Evolutionary conservation across 2,329 filamentous ascomycete species (phyloP).

Genomic region (Biscogniauxia sp.): DNA sequence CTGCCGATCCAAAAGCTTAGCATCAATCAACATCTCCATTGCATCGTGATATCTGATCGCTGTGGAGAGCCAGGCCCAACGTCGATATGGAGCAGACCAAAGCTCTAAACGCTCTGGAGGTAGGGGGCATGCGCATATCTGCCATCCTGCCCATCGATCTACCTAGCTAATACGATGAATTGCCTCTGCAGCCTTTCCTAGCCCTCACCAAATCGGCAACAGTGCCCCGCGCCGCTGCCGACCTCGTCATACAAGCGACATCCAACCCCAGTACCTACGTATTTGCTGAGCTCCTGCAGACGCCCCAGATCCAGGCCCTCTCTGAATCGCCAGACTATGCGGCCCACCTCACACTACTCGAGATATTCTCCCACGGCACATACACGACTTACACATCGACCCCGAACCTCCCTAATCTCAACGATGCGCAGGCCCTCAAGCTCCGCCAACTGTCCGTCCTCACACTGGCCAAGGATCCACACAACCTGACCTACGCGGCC

Average conservation of each 20-base stretch:
- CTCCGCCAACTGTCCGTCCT: constrained; percentile 89
- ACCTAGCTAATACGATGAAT: too few species aligned
- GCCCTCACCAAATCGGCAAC: constrained; percentile 83
- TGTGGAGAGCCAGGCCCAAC: constrained; percentile 3
- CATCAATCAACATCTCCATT: constrained; percentile 6
- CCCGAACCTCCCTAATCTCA: constrained; percentile 66
- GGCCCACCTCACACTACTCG: constrained; percentile 66
- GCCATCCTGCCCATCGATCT: too few species aligned
- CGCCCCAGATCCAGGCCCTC: constrained; percentile 75
- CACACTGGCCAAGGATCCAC: constrained; percentile 67
- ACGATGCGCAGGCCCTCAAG: constrained; percentile 72
- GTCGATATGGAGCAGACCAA: constrained; percentile 69
- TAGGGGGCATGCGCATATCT: constrained; percentile 29
- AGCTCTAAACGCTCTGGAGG: constrained; percentile 63
- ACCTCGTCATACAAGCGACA: constrained; percentile 83
- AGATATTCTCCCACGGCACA: constrained; percentile 91
- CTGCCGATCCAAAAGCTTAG: constrained; percentile 15
- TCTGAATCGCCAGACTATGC: constrained; percentile 58
- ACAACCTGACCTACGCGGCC: constrained; percentile 69
- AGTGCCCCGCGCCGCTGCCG: constrained; percentile 78
- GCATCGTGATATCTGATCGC: constrained; percentile 8
- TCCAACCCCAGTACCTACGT: constrained; percentile 87
- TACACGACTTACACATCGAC: constrained; percentile 68
- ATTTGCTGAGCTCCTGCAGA: constrained; percentile 88
- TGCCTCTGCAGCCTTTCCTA: constrained; percentile 69